phyloP scores from a whole-genome alignment of 352 stramenopile species.

The Globisporangium barbulae region DNA sequence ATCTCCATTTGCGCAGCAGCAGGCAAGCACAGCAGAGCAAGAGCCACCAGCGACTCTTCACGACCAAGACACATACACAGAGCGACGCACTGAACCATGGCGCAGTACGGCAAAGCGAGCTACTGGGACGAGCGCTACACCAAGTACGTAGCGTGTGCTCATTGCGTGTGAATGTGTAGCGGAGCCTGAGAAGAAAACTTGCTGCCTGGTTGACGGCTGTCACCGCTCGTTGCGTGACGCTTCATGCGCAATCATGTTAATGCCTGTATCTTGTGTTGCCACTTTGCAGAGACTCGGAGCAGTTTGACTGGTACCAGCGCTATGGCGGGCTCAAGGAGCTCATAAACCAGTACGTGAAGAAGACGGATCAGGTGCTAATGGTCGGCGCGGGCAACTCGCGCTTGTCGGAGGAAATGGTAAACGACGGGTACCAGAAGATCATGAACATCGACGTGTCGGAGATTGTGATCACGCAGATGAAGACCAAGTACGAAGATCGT shows the following conservation, averaged over 20 bases:
- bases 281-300: slow-evolving; percentile 80
- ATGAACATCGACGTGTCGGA: slow-evolving; percentile 96
- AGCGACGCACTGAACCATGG: slow-evolving; percentile 39
- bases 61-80: background rate
- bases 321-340: slow-evolving; percentile 91
- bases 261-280: background rate
- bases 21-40: background rate
- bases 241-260: background rate
- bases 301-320: slow-evolving; percentile 94
- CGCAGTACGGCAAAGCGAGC: slow-evolving; percentile 90
- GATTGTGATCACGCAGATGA: slow-evolving; percentile 94
- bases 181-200: background rate
- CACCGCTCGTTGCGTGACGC: background rate
- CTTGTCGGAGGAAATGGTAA: slow-evolving; percentile 95
- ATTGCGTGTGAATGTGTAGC: background rate
- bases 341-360: slow-evolving; percentile 91
- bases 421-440: slow-evolving; percentile 94
- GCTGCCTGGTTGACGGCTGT: background rate
- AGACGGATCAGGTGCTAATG: slow-evolving; percentile 93
- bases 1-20: slow-evolving; percentile 11
- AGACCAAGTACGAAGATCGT: slow-evolving; percentile 91
- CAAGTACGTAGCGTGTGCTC: slow-evolving; percentile 53
- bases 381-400: slow-evolving; percentile 92
- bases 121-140: slow-evolving; percentile 96
- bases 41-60: background rate